A percentile compares a stretch with the other conserved stretches of the same genome.
These are phyloP conservation scores for Didymella pinodella DNA, from an alignment of 2,329 filamentous ascomycete genomes.

Conservation along the genomic window DNA sequence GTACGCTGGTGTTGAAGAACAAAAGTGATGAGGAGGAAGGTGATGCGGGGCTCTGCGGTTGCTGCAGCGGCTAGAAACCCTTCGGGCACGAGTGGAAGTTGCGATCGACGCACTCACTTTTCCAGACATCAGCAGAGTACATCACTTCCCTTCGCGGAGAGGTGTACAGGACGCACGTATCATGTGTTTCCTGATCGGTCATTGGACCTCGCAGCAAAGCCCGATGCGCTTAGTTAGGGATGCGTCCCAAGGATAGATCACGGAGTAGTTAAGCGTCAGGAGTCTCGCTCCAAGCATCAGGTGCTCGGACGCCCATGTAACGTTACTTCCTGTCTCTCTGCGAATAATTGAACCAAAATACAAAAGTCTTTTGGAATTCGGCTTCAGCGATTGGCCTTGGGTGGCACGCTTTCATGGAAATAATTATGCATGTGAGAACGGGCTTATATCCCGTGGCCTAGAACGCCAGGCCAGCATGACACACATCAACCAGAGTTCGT, in stretches of 20 bases:
- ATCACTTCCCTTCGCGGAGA: slow-evolving; percentile 15
- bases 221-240: slow-evolving; percentile 16
- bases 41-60: slow-evolving; percentile 13
- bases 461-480: slow-evolving; percentile 17
- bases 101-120: slow-evolving; percentile 14
- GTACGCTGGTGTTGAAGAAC: neutral
- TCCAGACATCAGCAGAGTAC: slow-evolving; percentile 13
- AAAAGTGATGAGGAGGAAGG: slow-evolving; percentile 1
- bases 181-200: slow-evolving; percentile 20
- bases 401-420: neutral
- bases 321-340: slow-evolving; percentile 11
- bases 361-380: neutral
- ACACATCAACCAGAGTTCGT: slow-evolving; percentile 14
- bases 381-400: slow-evolving; percentile 7
- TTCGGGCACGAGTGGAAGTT: slow-evolving; percentile 17
- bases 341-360: slow-evolving; percentile 6
- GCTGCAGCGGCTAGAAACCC: slow-evolving; percentile 7
- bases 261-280: slow-evolving; percentile 2
- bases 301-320: slow-evolving; percentile 19
- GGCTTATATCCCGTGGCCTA: slow-evolving; percentile 18
- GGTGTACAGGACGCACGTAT: slow-evolving; percentile 15
- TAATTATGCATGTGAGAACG: slow-evolving; percentile 1
- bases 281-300: slow-evolving; percentile 11
- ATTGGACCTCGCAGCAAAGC: slow-evolving; percentile 5
- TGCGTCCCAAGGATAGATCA: slow-evolving; percentile 12